A percentile compares a stretch with the other conserved stretches of the same genome.
Conservation (phyloP, 306 rosid genomes). For the Acacia confusa region DNA sequence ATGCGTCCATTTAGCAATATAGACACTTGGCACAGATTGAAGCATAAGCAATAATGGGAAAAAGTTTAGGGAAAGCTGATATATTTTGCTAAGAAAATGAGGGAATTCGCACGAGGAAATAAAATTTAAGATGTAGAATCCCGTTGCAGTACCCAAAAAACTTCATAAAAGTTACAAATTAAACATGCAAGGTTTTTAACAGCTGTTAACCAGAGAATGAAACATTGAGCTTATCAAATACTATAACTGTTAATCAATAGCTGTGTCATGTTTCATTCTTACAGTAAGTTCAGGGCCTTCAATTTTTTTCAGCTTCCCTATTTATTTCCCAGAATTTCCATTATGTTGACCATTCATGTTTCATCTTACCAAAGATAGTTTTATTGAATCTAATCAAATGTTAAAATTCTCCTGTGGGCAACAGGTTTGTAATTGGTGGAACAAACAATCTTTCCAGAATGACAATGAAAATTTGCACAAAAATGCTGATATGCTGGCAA, state of each 20-base stretch:
- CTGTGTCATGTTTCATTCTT: background rate
- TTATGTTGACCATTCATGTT: background rate
- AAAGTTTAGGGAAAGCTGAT: background rate
- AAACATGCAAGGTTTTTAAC: background rate
- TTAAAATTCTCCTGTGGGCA: background rate
- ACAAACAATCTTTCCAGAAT: background rate
- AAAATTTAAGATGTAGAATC: background rate
- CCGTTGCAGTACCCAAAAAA: background rate
- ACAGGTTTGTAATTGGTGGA: background rate
- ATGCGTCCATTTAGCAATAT: background rate
- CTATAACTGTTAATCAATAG: background rate
- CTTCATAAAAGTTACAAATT: background rate
- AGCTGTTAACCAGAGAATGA: background rate
- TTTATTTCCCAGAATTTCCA: background rate
- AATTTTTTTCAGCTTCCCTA: background rate
- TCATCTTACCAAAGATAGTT: background rate
- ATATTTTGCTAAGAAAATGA: background rate
- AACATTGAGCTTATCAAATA: background rate
- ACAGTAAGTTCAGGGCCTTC: background rate
- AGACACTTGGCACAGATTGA: background rate
- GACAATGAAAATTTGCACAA: background rate
- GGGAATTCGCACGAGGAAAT: background rate
- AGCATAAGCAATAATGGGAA: background rate
- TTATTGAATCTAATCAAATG: background rate
- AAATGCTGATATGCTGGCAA: background rate